Evolutionary conservation across 2,329 filamentous ascomycete genomes (phyloP), one percentile per base, ranked within the genome.

Genomic region (Hymenoscyphus scutula): DNA sequence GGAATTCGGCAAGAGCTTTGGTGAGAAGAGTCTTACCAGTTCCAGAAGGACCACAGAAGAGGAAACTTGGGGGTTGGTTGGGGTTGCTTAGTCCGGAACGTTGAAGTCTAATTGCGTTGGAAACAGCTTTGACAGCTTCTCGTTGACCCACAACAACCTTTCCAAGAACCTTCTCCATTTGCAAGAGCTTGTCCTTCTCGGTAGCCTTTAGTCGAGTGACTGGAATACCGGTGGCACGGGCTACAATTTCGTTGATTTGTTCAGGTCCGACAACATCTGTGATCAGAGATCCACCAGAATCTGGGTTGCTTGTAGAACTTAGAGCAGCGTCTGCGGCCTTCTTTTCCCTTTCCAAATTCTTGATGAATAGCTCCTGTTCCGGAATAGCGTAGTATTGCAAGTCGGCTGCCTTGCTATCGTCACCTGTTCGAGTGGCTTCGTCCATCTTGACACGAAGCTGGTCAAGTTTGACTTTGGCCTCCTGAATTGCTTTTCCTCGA

Each of bases 231-330:
- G 95, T 99, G 91, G 93, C 97, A 65, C 92, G 89, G 60, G 90
- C 90, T 59, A 99, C 95, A 65, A 99, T 99, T 74, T 98, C 94
- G 75, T 99, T 98, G 82, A 99, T 99, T 76, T 99, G 93, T 68
- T 99, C 95, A 11, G 93, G 92, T 5, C 95, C 95, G 68, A 99
- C 95, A 55, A 95, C 85, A 74, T 99, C 95, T 2, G 93, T 96
- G 60, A 98, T 84, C 76, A 98, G 88, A 27, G 91, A 85, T 59
- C 87, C 85, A 61, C 85, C 84, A 3, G 81, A 77, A 38, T 90
- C 90, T 30, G 80, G 76, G 32, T 79, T 78, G 32, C 78, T 79
- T 10, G 74, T 76, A 5, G 80, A 78, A 70, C 80, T 86, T n/a
- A 88, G 79, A 15, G 84, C 84, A 10, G 87, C 89, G 74, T 98